Base-by-base conservation (phyloP, 257 asterid species). In the Sherardia arvensis region DNA sequence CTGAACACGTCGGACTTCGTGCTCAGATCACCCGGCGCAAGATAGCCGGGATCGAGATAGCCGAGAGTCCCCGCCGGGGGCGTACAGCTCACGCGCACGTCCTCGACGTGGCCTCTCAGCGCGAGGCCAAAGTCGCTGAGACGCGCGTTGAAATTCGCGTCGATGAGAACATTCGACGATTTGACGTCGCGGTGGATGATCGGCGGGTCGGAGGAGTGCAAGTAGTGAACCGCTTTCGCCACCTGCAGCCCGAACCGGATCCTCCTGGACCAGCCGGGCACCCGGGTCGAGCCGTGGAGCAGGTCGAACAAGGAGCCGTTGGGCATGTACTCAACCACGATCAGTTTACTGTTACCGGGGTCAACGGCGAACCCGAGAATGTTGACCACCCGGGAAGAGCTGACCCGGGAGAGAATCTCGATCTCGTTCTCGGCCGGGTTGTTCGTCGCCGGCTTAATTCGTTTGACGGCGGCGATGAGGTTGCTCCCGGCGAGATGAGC, bases 51-150 rank as follows among this genome's bases (percentile, higher is more conserved):
- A 75, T 91, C 98, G 49, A 91, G 85, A 69, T 91, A 91, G 9
- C 98, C 98, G 3, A 91, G 64, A 21, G 96, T 91, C 45, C 97
- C 97, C 25, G 97, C 98, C 65, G 98, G 98, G 23, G 94, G 98
- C 34, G 97, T 87, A 20, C 89, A 76, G 60, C 64, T 77, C 11
- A 72, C 84, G 54, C 66, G 75, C 10, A 81, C 88, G 45, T 90
- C 97, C 81, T 84, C 97, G 78, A 76, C 93, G 78, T 82, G 81
- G 4, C 96, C 97, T 22, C 88, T 78, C 69, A 91, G 71, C 7
- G 98, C 84, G 73, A 91, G 30, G 0, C 98, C 98, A 70, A 91
- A 91, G 70, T 91, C 98, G 58, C 96, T 78, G 3, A 88, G 69
- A 58, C 98, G 87, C 3, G 90, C 94, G 34, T 74, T 73, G 54